These are phyloP conservation scores for Mimosa bimucronata DNA, from an alignment of 306 rosid genomes.

Conservation along the genomic window DNA sequence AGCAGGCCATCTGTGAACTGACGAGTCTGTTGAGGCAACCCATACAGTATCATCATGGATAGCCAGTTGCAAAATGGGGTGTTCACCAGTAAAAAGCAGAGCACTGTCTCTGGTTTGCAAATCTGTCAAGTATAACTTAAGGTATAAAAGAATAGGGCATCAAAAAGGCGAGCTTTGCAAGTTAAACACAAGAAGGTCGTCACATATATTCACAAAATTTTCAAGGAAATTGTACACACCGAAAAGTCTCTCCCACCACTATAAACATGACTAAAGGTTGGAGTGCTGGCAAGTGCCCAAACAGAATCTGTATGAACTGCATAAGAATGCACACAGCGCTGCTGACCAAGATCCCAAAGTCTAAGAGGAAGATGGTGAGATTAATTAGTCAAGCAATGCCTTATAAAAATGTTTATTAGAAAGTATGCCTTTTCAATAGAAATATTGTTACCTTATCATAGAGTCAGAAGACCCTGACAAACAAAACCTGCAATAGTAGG, in stretches of 20 bases:
- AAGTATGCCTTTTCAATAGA: neutral
- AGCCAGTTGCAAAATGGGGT: conserved; percentile 86
- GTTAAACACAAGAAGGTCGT: conserved; percentile 28
- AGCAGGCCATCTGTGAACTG: conserved; percentile 89
- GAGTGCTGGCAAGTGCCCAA: conserved; percentile 99
- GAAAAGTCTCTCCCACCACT: conserved; percentile 99
- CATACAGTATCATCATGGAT: conserved; percentile 81
- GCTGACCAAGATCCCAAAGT: conserved; percentile 99
- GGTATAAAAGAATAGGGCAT: conserved; percentile 56
- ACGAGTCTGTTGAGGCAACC: conserved; percentile 93
- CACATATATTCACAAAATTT: conserved; percentile 30
- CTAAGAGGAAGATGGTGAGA: conserved; percentile 51
- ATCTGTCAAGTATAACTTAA: conserved; percentile 94
- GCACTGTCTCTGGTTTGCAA: conserved; percentile 97
- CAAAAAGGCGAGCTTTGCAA: conserved; percentile 43
- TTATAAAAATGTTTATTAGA: conserved; percentile 31
- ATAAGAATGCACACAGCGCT: conserved; percentile 95
- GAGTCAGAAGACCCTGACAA: conserved; percentile 99
- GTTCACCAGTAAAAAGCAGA: conserved; percentile 88
- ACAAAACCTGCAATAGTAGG: conserved; percentile 71
- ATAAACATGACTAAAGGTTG: conserved; percentile 92
- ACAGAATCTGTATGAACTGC: conserved; percentile 99
- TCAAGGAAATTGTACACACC: conserved; percentile 65
- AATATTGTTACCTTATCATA: conserved; percentile 80
- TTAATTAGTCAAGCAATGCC: conserved; percentile 23